phyloP scores from a whole-genome alignment of 2,329 filamentous ascomycete species.

The Ceratocystis cacaofunesta region DNA sequence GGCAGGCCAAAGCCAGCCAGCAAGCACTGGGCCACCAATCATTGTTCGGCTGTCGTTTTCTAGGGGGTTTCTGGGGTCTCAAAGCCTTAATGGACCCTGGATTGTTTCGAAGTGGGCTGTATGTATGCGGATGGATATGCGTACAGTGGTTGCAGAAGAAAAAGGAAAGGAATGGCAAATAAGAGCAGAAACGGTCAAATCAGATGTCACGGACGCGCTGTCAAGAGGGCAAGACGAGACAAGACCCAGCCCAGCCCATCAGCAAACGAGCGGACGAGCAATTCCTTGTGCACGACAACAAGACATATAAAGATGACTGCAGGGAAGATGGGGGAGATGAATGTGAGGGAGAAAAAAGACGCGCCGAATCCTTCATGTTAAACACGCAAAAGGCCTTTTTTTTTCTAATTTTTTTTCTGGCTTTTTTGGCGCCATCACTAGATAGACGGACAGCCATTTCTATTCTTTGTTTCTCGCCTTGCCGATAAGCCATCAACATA shows the following conservation, averaged over 20 bases:
- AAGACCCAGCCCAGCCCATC: not conserved
- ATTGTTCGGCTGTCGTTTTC: not conserved
- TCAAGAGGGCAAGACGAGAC: constrained; percentile 2
- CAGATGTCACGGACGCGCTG: constrained; percentile 3
- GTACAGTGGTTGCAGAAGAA: constrained; percentile 3
- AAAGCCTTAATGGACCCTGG: not conserved
- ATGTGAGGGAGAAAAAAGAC: not conserved
- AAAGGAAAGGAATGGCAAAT: not conserved
- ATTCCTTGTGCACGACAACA: too few relatives aligned
- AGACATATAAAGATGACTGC: not conserved
- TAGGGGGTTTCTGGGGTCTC: not conserved
- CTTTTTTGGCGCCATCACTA: not conserved
- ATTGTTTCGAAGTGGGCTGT: not conserved
- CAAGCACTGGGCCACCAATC: constrained; percentile 7
- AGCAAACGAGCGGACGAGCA: too few relatives aligned
- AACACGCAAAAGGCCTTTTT: not conserved
- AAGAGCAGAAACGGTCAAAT: not conserved
- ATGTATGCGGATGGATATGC: not conserved
- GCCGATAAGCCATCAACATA: not conserved
- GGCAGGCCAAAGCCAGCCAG: not conserved
- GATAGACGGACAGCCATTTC: not conserved
- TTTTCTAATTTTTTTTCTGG: not conserved
- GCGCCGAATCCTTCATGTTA: not conserved
- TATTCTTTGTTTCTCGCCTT: not conserved
- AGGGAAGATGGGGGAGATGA: not conserved